phyloP scores from a whole-genome alignment of 768 basidiomycete genomes.

The Macrolepiota albuminosa region DNA sequence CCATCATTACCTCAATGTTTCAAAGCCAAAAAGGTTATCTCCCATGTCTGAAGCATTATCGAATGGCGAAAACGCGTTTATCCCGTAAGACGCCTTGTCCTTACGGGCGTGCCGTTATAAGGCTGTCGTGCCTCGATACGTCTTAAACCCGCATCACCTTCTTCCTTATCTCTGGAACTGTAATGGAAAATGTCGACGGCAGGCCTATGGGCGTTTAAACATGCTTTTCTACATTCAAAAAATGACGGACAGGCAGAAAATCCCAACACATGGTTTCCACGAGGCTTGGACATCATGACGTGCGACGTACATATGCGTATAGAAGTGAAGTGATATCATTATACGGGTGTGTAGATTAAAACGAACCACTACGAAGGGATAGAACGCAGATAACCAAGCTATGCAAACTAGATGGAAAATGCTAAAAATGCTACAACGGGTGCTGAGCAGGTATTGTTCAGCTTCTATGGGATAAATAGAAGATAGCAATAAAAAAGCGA shows the following conservation, averaged over 20 bases:
- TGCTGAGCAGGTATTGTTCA: conserved; percentile 17
- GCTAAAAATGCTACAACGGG: conserved; percentile 17
- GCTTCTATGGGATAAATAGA: conserved; percentile 18
- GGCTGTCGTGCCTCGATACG: neutral
- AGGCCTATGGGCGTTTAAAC: neutral
- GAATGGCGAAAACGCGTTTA: conserved; percentile 2
- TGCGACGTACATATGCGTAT: neutral
- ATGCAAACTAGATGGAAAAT: conserved; percentile 8
- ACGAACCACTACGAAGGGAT: conserved; percentile 12
- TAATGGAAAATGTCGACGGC: neutral
- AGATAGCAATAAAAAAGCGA: conserved; percentile 15
- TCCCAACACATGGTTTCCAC: conserved; percentile 13
- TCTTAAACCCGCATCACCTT: neutral
- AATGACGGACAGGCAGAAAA: neutral
- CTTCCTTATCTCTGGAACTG: neutral
- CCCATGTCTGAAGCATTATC: neutral
- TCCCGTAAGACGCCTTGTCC: neutral
- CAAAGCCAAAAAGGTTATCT: conserved; percentile 12
- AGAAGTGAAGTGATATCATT: conserved; percentile 11
- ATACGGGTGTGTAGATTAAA: conserved; percentile 9
- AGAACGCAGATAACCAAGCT: conserved; percentile 11
- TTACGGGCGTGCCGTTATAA: neutral
- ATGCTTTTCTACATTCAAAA: neutral
- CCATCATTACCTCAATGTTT: neutral
- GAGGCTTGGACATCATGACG: conserved; percentile 5